Evolutionary conservation across 1,139 yeast species (phyloP).

Genomic region (Sugiyamaella sp.): DNA sequence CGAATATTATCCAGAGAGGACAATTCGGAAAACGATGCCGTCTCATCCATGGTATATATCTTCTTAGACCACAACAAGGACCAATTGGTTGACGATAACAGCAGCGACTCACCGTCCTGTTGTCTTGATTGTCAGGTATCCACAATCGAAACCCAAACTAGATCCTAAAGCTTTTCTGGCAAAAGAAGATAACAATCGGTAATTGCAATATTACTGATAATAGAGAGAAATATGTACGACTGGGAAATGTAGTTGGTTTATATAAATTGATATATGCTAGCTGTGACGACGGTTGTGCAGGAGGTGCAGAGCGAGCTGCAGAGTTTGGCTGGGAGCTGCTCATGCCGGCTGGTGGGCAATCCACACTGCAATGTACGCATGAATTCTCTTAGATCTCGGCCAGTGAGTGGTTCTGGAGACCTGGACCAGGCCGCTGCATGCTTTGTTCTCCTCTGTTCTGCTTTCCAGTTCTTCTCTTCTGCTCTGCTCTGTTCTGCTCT

Average conservation of each 20-base stretch:
- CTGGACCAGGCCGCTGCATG: no score
- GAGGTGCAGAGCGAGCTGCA: no score
- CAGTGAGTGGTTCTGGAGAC: no score
- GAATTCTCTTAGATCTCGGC: no score
- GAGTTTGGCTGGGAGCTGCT: no score
- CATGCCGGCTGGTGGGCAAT: no score
- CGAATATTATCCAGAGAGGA: slow-evolving; percentile 42
- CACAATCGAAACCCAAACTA: neutral
- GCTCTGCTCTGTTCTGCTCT: no score
- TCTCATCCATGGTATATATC: slow-evolving; percentile 33
- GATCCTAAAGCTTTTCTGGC: neutral
- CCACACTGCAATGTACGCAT: no score
- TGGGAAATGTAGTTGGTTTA: neutral
- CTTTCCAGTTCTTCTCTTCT: no score
- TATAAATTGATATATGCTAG: neutral
- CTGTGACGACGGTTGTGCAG: no score
- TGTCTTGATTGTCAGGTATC: neutral
- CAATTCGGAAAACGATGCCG: slow-evolving; percentile 34
- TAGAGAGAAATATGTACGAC: neutral
- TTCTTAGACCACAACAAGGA: neutral
- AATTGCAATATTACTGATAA: neutral
- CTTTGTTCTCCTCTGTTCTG: no score
- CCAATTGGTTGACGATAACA: neutral
- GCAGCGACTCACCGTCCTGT: neutral
- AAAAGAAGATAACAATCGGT: slow-evolving; percentile 1